Base-by-base conservation (phyloP, 2,329 filamentous ascomycete genomes). In the Fusarium marasasianum region DNA sequence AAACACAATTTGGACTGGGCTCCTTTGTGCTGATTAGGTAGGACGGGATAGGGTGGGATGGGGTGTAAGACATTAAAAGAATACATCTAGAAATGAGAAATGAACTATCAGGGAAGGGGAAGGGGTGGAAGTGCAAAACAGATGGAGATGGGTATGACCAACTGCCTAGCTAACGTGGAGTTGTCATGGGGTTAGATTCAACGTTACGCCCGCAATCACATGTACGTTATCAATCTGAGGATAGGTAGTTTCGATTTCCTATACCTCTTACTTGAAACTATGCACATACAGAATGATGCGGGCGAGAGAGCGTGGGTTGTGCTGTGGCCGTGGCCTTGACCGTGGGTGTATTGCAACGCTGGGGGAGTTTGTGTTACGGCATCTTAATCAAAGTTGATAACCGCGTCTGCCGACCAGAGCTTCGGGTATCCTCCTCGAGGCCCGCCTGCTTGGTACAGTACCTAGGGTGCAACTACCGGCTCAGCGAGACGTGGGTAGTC, bases 71-170 rank as follows among this genome's bases (percentile, higher is more conserved):
- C 24, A 69, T 44, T n/a, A 38, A 38, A 18, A 54, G 29, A 54
- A 29, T 50, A 22, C 26, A 58, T 65, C 31, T 38, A 47, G n/a
- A 64, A 38, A 22, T 29, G 35, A 38, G 51, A 54, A 38, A 54
- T 54, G 51, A 54, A 56, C 29, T 24, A 53, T 45, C 44, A 63
- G 51, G 58, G 65, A 69, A 45, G 44, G 43, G 43, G 24, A 45
- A 63, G 57, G 67, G 66, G 65, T 48, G 65, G 51, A 69, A 58
- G 33, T 38, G 59, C 29, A 69, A 66, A 50, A 50, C n/a, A 67
- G 38, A n/a, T 43, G 38, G 40, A 67, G 38, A n/a, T 43, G 44
- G 44, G 31, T 35, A 35, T 33, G 35, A 29, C 40, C 51, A 54
- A 54, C 51, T 38, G 12, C 37, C 51, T 38, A 31, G n/a, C 14